A percentile compares a stretch with the other conserved stretches of the same genome.
Evolutionary conservation across 805 yeast species (phyloP).

Genomic region (Saccharomycopsis synnaedendra): DNA sequence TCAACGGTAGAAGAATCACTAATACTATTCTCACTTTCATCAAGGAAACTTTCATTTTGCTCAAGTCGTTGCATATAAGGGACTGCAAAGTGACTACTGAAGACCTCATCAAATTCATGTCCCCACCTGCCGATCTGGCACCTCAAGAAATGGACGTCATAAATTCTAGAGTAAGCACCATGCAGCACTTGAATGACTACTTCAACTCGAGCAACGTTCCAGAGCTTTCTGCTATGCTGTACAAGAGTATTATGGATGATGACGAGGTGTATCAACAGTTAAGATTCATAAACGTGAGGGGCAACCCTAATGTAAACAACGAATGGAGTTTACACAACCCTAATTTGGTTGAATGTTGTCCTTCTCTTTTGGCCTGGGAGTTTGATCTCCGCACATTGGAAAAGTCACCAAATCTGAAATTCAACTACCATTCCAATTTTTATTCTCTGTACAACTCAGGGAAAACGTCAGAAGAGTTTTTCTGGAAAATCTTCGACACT

Average conservation of each 20-base stretch:
- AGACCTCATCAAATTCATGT: conserved; percentile 38
- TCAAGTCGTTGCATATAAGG: conserved; percentile 21
- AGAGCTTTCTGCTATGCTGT: background rate
- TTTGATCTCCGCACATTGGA: conserved; percentile 34
- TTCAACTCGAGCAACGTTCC: conserved; percentile 2
- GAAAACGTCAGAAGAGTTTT: conserved; percentile 3
- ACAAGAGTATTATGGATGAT: background rate
- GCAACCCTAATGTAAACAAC: conserved; percentile 27
- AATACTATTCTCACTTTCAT: conserved; percentile 4
- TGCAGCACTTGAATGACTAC: conserved; percentile 5
- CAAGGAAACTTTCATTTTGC: conserved; percentile 8
- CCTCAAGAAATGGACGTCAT: background rate
- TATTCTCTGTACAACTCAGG: background rate
- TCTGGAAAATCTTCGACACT: conserved; percentile 15
- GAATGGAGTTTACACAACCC: conserved; percentile 27
- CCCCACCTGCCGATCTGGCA: conserved; percentile 32
- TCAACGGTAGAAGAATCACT: conserved; percentile 10
- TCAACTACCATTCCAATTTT: conserved; percentile 5
- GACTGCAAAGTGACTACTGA: conserved; percentile 37
- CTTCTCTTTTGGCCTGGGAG: conserved; percentile 34
- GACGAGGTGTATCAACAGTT: conserved; percentile 18
- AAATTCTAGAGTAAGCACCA: conserved; percentile 1
- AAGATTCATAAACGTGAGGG: conserved; percentile 36
- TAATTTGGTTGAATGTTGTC: conserved; percentile 20
- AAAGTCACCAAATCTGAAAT: conserved; percentile 24